Base-by-base conservation (phyloP, 2,329 filamentous ascomycete genomes). In the Venturia pyrina region DNA sequence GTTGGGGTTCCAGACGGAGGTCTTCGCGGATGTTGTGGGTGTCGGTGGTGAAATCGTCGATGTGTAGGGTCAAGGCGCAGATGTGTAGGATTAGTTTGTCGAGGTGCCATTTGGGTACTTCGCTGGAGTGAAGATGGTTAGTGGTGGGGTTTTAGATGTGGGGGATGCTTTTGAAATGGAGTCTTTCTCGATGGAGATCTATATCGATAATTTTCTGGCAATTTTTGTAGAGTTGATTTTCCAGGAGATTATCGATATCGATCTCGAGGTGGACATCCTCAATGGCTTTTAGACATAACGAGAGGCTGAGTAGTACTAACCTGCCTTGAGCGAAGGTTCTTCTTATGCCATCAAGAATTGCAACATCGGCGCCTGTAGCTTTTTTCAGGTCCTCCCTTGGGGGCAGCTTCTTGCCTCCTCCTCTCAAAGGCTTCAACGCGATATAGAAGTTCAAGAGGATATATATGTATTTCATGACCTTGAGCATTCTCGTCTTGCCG, bases 71-170 rank as follows among this genome's bases (percentile, higher is more conserved):
- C 67, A 92, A 81, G 0, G 84, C 88, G 70, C 87, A 89, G 71
- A 89, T 85, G 75, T 92, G 88, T 19, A 89, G 90, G 71, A 87
- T 85, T 41, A 93, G 77, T 68, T 90, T 81, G 72, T 93, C 89
- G 41, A 82, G 77, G 73, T 91, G 85, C 78, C 86, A 89, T 73
- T 89, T 90, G 65, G 85, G 83, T 77, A 93, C 85, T 67, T 84
- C 81, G 60, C 60, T 32, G 21, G 24, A 40, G 37, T 2, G n/a
- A 37, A 48, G 8, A 21, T 17, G 1, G 43, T 57, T 13, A 37
- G 60, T 40, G 28, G 28, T 69, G 63, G n/a, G 41, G 19, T 53
- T 59, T 64, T 59, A 48, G 17, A 34, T 34, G 11, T 17, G 15
- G 28, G 17, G 32, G 17, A 24, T 34, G 24, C 13, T 19, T 8